These are phyloP conservation scores for Clausena lansium DNA, from an alignment of 345 rosid species.

Conservation along the genomic window DNA sequence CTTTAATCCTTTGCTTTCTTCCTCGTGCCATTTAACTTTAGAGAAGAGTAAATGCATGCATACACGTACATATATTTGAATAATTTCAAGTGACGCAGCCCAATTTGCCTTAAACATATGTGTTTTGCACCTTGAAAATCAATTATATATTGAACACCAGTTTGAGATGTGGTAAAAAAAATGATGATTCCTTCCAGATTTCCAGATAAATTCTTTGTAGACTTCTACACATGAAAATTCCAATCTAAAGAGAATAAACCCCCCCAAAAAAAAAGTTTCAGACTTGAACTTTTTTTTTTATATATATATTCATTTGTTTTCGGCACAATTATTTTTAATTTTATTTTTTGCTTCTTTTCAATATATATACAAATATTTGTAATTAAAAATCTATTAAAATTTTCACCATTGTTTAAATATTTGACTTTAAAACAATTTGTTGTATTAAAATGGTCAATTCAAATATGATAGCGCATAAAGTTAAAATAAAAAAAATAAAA, in stretches of 20 bases:
- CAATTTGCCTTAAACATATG: neutral
- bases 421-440: neutral
- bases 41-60: slow-evolving; percentile 17
- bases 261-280: no score
- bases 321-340: neutral
- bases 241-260: no score
- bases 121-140: neutral
- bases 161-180: no score
- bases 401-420: neutral
- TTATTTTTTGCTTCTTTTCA: no score
- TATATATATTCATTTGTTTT: neutral
- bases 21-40: neutral
- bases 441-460: neutral
- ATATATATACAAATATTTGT: no score
- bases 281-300: neutral
- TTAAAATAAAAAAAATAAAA: no score
- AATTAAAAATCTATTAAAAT: no score
- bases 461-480: neutral
- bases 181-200: no score
- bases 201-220: no score
- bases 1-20: neutral
- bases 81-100: neutral
- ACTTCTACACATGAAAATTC: no score
- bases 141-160: neutral
- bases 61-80: neutral